Base-by-base conservation (phyloP, 148 eudicot genomes). In the Chenopodium suecicum region DNA sequence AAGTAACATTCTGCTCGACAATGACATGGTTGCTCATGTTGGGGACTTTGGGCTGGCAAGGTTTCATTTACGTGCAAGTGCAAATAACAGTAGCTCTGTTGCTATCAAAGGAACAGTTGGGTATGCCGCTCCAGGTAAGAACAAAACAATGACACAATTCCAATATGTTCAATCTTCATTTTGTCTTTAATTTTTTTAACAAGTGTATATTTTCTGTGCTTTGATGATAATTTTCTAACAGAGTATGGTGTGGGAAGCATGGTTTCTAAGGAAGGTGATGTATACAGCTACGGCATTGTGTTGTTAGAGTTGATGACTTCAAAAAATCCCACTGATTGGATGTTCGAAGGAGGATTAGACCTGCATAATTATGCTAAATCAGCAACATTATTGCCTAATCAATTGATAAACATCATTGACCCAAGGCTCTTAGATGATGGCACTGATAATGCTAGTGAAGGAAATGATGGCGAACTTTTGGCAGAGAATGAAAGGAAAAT, bases 41-140 rank as follows among this genome's bases (percentile, higher is more conserved):
- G 80, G 85, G 9, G 85, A 85, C 66, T 85, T 82, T 69, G 84
- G 84, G 19, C 25, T 85, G 8, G 79, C 82, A 44, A 77, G 80
- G 60, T 72, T 80, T 32, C 80, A 63, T 74, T 31, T 54, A 29
- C 17, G 54, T 48, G 23, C 75, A 1, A 16, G 20, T 12, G 70
- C 63, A 60, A 31, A 71, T 44, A 71, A 69, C 37, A 58, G 47
- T 14, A 85, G 77, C 54, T 82, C 87, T 75, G 56, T 62, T 75
- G 80, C 72, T 62, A 29, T 82, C 37, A 74, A 66, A 58, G 85
- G 87, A 17, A 82, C 82, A 0, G 34, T 82, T 75, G 87, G 87
- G 1, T 85, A 85, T 79, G 80, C 75, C 13, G 79, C 82, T 63
- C 82, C 82, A 79, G 82, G 84, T 82, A 79, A 32, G 4, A 32